Base-by-base conservation (phyloP, 257 asterid species). In the Ilex aquifolium region DNA sequence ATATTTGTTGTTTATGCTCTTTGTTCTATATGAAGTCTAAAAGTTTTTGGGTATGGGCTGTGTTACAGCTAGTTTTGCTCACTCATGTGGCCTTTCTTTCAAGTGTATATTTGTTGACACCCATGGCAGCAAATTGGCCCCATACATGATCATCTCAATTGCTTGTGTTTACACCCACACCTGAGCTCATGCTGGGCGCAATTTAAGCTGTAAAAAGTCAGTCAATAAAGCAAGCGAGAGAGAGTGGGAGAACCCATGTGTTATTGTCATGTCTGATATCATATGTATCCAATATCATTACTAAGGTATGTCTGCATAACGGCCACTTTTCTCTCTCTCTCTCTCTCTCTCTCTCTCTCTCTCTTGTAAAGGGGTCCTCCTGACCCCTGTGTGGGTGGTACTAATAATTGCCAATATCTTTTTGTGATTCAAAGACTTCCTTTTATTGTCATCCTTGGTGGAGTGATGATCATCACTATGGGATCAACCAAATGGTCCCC, bases 71-170 rank as follows among this genome's bases (percentile, higher is more conserved):
- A 36, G 42, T 36, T 36, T 36, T 49, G 17, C 10, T n/a, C 10
- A 6, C 17, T 2, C 54, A 49, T 49, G 54, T 49, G 54, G n/a
- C 54, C 14, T 49, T 49, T 7, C 54, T 49, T n/a, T 49, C 54
- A 15, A 11, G 4, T 49, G 54, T 49, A 44, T 49, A 12, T 7
- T 6, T 49, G 5, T 49, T 49, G 54, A 49, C 10, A 49, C 54
- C 17, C 62, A 72, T 31, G 56, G 55, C 64, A 71, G 75, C 76
- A 66, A 63, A 60, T 31, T 67, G 79, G 59, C 73, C 62, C 68
- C 80, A 70, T 49, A 29, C 54, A 14, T 36, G 32, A 36, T 61
- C 46, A 17, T 50, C 39, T 57, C 16, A 32, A 7, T 44, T 12
- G 59, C 11, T 46, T 36, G 42, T 36, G 7, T 36, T 4, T 4